Conservation (phyloP, 2,329 filamentous ascomycete genomes). For the Trichoderma harzianum region DNA sequence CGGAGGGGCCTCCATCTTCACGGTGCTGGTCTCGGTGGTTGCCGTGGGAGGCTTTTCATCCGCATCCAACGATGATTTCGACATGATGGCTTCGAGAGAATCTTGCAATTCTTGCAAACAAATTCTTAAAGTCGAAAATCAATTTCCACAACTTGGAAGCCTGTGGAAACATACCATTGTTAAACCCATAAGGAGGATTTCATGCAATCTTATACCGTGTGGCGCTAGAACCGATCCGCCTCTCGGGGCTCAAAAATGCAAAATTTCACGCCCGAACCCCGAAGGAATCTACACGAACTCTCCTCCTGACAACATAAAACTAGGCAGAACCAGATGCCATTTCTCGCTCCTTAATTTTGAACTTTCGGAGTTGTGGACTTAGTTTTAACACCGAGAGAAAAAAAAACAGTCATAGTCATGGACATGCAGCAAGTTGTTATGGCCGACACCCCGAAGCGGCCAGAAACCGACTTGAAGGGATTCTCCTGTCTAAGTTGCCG, state of each 20-base stretch:
- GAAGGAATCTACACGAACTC: neutral
- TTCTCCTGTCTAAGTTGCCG: conserved; percentile 7
- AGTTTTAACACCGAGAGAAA: neutral
- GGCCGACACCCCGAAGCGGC: neutral
- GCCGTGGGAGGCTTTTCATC: neutral
- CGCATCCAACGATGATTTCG: neutral
- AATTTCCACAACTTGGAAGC: neutral
- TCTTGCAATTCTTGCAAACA: neutral
- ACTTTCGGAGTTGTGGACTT: neutral
- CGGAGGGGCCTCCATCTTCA: neutral
- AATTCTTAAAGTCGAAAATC: neutral
- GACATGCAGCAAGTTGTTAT: neutral
- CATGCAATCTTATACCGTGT: neutral
- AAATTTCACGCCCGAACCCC: conserved; percentile 1
- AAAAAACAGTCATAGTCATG: neutral
- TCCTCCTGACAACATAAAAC: neutral
- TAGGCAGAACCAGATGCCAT: neutral
- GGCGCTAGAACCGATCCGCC: neutral
- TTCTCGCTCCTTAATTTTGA: neutral
- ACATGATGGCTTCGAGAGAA: neutral
- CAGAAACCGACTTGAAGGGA: neutral
- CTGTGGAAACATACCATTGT: neutral
- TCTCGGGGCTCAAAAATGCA: conserved; percentile 6
- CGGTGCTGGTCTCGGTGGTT: neutral
- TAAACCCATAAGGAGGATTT: neutral